Evolutionary conservation across 164 flowering plant species (phyloP).

Genomic region (Liriodendron chinense): DNA sequence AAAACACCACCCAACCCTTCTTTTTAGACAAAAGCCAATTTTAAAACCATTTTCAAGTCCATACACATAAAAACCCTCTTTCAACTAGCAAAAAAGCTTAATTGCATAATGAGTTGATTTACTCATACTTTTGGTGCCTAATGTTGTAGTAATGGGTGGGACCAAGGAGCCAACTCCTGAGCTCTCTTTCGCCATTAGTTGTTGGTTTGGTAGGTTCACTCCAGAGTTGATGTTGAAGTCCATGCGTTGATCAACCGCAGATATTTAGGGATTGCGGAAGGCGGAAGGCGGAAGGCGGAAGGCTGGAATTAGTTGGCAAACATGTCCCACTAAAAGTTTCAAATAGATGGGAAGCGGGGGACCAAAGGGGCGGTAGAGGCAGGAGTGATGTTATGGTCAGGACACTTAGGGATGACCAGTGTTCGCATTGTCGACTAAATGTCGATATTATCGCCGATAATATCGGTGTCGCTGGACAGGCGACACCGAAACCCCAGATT

Average conservation of each 20-base stretch:
- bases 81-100: conserved; percentile 52
- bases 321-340: conserved; percentile 10
- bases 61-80: no score
- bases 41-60: no score
- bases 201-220: conserved; percentile 11
- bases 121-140: no score
- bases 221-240: conserved; percentile 20
- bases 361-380: conserved; percentile 8
- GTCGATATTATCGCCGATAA: no score
- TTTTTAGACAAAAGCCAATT: no score
- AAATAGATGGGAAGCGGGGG: not conserved
- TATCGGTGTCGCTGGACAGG: no score
- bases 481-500: no score
- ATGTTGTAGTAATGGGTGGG: no score
- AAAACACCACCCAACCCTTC: no score
- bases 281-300: conserved; percentile 7
- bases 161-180: conserved; percentile 5
- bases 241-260: conserved; percentile 23
- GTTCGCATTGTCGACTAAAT: no score
- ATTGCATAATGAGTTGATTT: no score
- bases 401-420: conserved; percentile 10
- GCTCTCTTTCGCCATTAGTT: conserved; percentile 6
- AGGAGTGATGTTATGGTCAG: conserved; percentile 9
- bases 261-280: conserved; percentile 7
- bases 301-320: conserved; percentile 9